phyloP scores from a whole-genome alignment of 441 rosid species.

The Flueggea neowawraea region DNA sequence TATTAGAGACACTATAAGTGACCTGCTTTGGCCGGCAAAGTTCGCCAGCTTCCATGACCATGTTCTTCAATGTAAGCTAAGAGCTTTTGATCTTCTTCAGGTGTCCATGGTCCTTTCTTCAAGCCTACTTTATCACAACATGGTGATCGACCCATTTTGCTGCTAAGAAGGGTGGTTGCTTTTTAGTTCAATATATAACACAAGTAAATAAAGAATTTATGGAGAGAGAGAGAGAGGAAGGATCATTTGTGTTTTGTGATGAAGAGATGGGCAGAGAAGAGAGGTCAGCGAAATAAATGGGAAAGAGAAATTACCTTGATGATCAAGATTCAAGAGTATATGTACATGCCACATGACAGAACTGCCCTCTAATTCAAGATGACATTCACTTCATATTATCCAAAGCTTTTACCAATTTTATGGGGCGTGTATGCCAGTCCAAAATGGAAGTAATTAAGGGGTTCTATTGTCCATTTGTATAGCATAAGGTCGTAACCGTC shows the following conservation, averaged over 20 bases:
- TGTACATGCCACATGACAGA: background rate
- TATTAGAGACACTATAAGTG: constrained; percentile 5
- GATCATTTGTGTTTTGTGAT: background rate
- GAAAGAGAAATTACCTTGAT: constrained; percentile 25
- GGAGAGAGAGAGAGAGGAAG: constrained; percentile 11
- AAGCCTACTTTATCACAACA: constrained; percentile 90
- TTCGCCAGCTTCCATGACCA: constrained; percentile 98
- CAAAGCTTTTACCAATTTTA: too few relatives aligned
- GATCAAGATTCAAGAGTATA: constrained; percentile 13
- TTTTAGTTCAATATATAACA: constrained; percentile 21
- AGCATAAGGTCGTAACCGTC: too few relatives aligned
- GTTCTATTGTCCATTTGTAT: too few relatives aligned
- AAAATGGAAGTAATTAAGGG: too few relatives aligned
- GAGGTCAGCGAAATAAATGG: constrained; percentile 43
- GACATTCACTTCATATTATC: too few relatives aligned
- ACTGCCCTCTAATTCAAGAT: too few relatives aligned
- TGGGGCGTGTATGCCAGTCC: too few relatives aligned
- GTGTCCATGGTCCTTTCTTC: constrained; percentile 99
- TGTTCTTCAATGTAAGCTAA: constrained; percentile 84
- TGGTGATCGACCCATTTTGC: constrained; percentile 81
- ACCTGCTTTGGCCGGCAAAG: constrained; percentile 95
- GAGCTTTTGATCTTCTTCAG: constrained; percentile 97
- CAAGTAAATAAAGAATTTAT: background rate
- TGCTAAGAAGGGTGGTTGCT: background rate
- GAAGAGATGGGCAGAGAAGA: constrained; percentile 33